Base-by-base conservation (phyloP, 2,329 filamentous ascomycete species). In the Periconia macrospinosa region DNA sequence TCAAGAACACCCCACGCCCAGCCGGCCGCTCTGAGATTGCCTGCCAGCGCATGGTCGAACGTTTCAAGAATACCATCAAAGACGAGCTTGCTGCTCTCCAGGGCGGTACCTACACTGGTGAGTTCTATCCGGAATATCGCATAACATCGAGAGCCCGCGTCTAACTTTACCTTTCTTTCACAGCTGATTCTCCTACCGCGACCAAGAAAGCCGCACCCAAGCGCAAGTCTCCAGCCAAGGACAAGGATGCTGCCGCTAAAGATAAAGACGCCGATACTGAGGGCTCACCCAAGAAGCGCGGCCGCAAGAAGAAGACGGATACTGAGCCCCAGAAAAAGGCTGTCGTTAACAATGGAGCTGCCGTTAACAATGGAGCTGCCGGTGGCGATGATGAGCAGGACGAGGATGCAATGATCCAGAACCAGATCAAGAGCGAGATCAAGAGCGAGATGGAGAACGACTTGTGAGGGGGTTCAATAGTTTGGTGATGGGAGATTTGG, bases 41-140 rank as follows among this genome's bases (percentile, higher is more conserved):
- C 6, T 68, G 62, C 48, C 52, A 59, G 41, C 53, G 60, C 46
- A 58, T 70, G 47, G 40, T 69, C 19, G 41, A 41, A 1, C 64
- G 63, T 23, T 56, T 70, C 14, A 67, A 66, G 53, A 57, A 55
- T n/a, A 62, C 61, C 30, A 46, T 62, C 52, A 65, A 65, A 35
- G 53, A 56, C 30, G 64, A 66, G 11, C 33, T 69, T 1, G 54
- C 43, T 1, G 52, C 47, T 2, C 52, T 68, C 3, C 61, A 58
- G 50, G 53, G 10, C 43, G 56, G 41, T 54, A 45, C 23, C 58
- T 59, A 54, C 47, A 37, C 11, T 37, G 5, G 33, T 37, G 33
- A 37, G 11, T 37, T n/a, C 33, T 10, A 27, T 27, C 8, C 23
- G 23, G 23, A 27, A 8, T 27, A 27, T 27, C 23, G 8, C 23